Base-by-base conservation (phyloP, 176 grass and related monocot genomes). In the Coix lacrymajobi region DNA sequence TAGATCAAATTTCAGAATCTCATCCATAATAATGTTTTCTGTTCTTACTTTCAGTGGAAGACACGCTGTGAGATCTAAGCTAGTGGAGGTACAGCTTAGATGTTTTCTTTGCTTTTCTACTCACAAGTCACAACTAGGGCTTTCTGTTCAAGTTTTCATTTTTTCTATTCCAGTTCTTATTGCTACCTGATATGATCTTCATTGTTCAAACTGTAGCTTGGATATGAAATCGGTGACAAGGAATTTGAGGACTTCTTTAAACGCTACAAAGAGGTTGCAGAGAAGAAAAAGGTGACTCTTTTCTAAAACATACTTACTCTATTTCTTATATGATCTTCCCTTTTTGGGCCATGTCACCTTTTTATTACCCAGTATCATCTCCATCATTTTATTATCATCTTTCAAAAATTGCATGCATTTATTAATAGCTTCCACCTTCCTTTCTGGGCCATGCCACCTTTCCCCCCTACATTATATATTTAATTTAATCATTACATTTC, bases 171-270 rank as follows among this genome's bases (percentile, higher is more conserved):
- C n/a, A 43, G 3, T 66, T 33, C 56, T 57, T 51, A 64, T 46
- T 29, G 19, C 71, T 88, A 5, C n/a, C 45, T 24, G 73, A 73
- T 83, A 31, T 74, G 36, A 67, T 64, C 34, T 5, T 88, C n/a
- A 19, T 52, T 36, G 49, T 77, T 38, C 66, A n/a, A 75, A 72
- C 13, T 77, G 77, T 80, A 99, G 93, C 91, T 96, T 70, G 96
- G 96, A 73, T 99, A 96, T 90, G 89, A 96, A 36, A 89, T 99
- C 68, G 78, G 52, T 80, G 96, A 91, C 26, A 90, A 94, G 81
- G 96, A 99, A 90, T 88, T 99, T 63, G 87, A 94, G 75, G 96
- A 96, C 83, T 93, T 96, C 66, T 99, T 99, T 87, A 99, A 88
- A 80, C 96, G 93, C 67, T 99, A 96, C 80, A 99, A 99, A 86